These are phyloP conservation scores for Naegleria lovaniensis DNA, from an alignment of 208 protist species.

Conservation along the genomic window DNA sequence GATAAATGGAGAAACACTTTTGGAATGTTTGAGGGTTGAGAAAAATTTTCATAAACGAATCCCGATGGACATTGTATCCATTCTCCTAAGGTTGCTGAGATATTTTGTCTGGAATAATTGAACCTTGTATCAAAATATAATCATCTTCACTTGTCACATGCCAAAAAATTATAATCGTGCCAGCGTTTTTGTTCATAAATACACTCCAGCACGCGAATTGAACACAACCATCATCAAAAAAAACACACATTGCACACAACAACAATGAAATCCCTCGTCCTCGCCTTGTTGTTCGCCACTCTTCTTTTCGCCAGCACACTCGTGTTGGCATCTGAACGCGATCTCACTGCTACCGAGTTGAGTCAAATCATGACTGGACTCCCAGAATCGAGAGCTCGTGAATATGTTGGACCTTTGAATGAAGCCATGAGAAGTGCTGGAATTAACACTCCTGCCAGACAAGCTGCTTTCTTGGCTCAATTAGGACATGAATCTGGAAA, in stretches of 20 bases:
- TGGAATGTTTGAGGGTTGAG: too few relatives aligned
- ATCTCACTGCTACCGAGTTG: neutral
- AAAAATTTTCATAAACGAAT: too few relatives aligned
- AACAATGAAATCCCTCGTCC: neutral
- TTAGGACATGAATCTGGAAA: slow-evolving; percentile 31
- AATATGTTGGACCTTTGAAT: slow-evolving; percentile 9
- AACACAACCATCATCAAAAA: neutral
- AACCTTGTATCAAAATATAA: too few relatives aligned
- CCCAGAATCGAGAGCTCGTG: neutral
- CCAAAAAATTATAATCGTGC: too few relatives aligned
- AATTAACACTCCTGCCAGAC: neutral
- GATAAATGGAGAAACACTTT: neutral
- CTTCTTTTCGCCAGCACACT: neutral
- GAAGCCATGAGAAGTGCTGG: neutral
- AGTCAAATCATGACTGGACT: neutral
- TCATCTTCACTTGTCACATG: too few relatives aligned
- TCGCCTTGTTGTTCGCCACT: neutral
- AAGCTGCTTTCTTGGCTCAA: slow-evolving; percentile 32
- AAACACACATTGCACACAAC: neutral
- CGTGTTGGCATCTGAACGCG: neutral
- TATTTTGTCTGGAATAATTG: too few relatives aligned
- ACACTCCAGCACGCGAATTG: too few relatives aligned
- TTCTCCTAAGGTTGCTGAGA: too few relatives aligned
- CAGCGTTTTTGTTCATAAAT: too few relatives aligned
- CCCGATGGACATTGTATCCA: too few relatives aligned